A percentile compares a stretch with the other conserved stretches of the same genome.
These are phyloP conservation scores for Tothia fuscella DNA, from an alignment of 2,329 filamentous ascomycete genomes.

Conservation along the genomic window DNA sequence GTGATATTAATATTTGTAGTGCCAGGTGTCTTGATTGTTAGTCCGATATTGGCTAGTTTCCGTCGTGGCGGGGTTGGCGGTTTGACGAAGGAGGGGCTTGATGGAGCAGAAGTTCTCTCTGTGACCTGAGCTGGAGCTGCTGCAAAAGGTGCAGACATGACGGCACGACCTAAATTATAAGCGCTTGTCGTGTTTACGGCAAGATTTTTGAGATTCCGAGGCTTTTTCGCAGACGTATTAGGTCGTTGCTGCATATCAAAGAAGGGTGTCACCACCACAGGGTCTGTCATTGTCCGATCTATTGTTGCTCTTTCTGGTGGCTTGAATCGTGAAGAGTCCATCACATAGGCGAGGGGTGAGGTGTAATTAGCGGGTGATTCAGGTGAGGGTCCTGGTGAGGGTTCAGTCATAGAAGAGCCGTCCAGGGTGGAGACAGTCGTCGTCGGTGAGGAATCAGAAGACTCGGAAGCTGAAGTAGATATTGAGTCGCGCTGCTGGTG, in stretches of 20 bases:
- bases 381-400: constrained; percentile 82
- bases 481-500: constrained; percentile 67
- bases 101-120: constrained; percentile 46
- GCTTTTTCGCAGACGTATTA: constrained; percentile 48
- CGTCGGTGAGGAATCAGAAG: constrained; percentile 87
- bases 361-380: constrained; percentile 73
- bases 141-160: constrained; percentile 37
- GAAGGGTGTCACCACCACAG: constrained; percentile 33
- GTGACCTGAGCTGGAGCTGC: constrained; percentile 36
- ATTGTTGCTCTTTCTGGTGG: constrained; percentile 25
- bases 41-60: constrained; percentile 58
- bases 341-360: constrained; percentile 56
- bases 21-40: constrained; percentile 55
- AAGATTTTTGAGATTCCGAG: constrained; percentile 74
- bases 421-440: constrained; percentile 89
- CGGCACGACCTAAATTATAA: constrained; percentile 32
- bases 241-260: constrained; percentile 38
- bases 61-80: constrained; percentile 56
- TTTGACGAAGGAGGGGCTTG: constrained; percentile 69
- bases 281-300: constrained; percentile 36
- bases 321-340: constrained; percentile 35
- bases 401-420: constrained; percentile 78
- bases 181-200: constrained; percentile 57
- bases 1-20: constrained; percentile 46
- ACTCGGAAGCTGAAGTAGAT: constrained; percentile 69